Evolutionary conservation across 805 yeast species (phyloP).

Genomic region (Suhomyces canberraensis): DNA sequence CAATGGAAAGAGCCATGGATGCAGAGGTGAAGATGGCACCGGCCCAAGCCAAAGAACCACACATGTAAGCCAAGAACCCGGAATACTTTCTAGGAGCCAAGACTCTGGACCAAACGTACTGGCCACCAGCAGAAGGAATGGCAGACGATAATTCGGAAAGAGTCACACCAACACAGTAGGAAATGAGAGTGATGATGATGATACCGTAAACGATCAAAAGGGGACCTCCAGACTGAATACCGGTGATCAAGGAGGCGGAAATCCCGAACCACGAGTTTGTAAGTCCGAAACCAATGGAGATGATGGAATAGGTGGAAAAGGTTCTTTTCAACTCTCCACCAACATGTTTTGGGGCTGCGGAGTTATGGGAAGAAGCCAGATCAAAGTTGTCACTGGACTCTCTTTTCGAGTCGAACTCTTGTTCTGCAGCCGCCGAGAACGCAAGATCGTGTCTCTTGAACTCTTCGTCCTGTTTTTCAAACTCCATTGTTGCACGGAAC

Average conservation of each 20-base stretch:
- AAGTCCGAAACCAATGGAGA: constrained; percentile 40
- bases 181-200: constrained; percentile 34
- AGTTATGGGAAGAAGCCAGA: constrained; percentile 1
- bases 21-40: constrained; percentile 41
- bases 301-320: constrained; percentile 37
- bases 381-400: constrained; percentile 1
- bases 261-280: constrained; percentile 45
- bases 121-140: constrained; percentile 43
- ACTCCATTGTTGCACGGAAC: background rate
- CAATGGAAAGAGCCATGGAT: constrained; percentile 36
- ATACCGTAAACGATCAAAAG: constrained; percentile 40
- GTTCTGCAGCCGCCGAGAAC: constrained; percentile 4
- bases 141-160: constrained; percentile 39
- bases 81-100: constrained; percentile 38
- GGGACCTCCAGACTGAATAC: constrained; percentile 43
- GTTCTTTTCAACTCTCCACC: constrained; percentile 33
- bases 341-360: background rate
- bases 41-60: constrained; percentile 43
- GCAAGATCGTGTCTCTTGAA: constrained; percentile 5
- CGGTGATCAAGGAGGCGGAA: constrained; percentile 38
- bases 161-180: constrained; percentile 36
- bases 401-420: background rate
- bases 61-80: constrained; percentile 35
- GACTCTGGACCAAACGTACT: constrained; percentile 41
- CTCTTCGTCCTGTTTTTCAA: constrained; percentile 3